These are phyloP conservation scores for Lactarius psammicola DNA, from an alignment of 768 basidiomycete species.

Conservation along the genomic window DNA sequence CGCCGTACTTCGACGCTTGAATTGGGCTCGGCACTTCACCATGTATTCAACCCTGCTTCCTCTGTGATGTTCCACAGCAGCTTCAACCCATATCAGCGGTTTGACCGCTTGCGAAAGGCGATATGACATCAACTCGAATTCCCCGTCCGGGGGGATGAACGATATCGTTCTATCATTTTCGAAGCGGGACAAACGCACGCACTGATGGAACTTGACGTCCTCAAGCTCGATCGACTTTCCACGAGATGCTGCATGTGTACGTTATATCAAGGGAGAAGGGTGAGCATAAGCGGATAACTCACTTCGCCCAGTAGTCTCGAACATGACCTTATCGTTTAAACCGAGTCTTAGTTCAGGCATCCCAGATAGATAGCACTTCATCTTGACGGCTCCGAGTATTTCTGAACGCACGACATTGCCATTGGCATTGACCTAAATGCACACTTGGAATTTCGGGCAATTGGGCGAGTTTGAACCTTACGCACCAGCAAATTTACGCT, in stretches of 20 bases:
- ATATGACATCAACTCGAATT: slow-evolving; percentile 98
- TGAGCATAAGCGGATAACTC: slow-evolving; percentile 35
- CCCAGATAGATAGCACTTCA: slow-evolving; percentile 99
- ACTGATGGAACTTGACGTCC: slow-evolving; percentile 99
- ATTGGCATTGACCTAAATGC: slow-evolving; percentile 83
- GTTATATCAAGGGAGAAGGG: not conserved
- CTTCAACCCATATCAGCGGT: slow-evolving; percentile 96
- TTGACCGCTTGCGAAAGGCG: slow-evolving; percentile 96
- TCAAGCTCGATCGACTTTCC: slow-evolving; percentile 99
- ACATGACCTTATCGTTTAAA: slow-evolving; percentile 99
- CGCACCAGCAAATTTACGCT: slow-evolving; percentile 92
- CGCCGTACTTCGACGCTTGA: slow-evolving; percentile 93
- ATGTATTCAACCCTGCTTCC: slow-evolving; percentile 95
- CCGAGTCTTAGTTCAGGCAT: slow-evolving; percentile 97
- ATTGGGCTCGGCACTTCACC: slow-evolving; percentile 95
- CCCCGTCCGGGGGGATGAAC: slow-evolving; percentile 98
- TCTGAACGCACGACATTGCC: slow-evolving; percentile 97
- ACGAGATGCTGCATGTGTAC: slow-evolving; percentile 55
- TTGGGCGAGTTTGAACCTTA: not conserved
- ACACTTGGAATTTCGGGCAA: not conserved
- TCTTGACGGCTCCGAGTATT: slow-evolving; percentile 97
- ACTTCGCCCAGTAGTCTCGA: slow-evolving; percentile 96
- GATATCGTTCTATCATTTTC: slow-evolving; percentile 99
- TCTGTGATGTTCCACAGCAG: slow-evolving; percentile 89
- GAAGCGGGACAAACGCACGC: slow-evolving; percentile 93